Percentiles rank a stretch among this genome's conserved stretches.
These are phyloP conservation scores for Kondoa subrosea DNA, from an alignment of 768 basidiomycete species.

Conservation along the genomic window DNA sequence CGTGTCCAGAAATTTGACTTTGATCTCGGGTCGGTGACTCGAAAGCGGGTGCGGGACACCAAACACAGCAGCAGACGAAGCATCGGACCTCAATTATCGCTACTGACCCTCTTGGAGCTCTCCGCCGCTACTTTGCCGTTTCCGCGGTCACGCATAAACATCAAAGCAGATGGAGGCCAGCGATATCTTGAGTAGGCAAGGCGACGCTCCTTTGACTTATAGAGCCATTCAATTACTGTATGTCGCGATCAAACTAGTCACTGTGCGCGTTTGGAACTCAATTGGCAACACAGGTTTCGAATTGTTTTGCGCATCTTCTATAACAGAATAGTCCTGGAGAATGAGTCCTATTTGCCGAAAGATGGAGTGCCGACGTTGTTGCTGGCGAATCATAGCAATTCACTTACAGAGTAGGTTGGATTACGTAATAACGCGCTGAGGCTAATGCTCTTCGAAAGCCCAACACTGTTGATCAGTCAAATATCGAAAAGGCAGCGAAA, in stretches of 20 bases:
- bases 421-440: background rate
- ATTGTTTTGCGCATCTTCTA: conserved; percentile 84
- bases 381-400: conserved; percentile 53
- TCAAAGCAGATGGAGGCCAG: background rate
- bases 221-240: background rate
- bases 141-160: too few relatives aligned
- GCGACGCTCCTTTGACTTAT: background rate
- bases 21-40: too few relatives aligned
- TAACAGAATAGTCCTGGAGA: conserved; percentile 70
- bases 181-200: background rate
- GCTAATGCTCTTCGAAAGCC: background rate
- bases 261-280: background rate
- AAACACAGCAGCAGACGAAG: too few relatives aligned
- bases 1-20: too few relatives aligned
- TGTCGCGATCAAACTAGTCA: too few relatives aligned
- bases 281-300: conserved; percentile 21
- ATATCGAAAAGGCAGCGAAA: conserved; percentile 36
- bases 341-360: conserved; percentile 50
- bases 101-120: too few relatives aligned
- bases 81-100: too few relatives aligned
- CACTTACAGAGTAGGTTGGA: conserved; percentile 1
- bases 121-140: too few relatives aligned
- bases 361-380: conserved; percentile 47
- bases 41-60: too few relatives aligned
- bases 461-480: conserved; percentile 1